Evolutionary conservation across 2,329 filamentous ascomycete species (phyloP), one percentile per base, ranked within the genome.

Genomic region (Penicillium sp.): DNA sequence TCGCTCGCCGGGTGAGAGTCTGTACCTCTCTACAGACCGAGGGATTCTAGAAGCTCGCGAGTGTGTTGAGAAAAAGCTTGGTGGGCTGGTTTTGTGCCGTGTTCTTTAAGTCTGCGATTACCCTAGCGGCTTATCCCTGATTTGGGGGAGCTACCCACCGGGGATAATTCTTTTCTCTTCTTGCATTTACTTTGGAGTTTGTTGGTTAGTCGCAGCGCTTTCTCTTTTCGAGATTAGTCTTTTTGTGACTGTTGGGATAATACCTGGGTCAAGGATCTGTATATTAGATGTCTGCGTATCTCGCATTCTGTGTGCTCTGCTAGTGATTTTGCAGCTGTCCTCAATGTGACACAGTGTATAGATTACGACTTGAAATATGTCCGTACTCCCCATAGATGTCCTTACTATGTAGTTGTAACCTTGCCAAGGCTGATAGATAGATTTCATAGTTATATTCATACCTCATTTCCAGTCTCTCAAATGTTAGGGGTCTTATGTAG

Each of bases 21-120:
- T 97, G 70, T 93, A 92, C 68, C 69, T 97, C 47, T 84, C 81
- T 14, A 96, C 91, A 17, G 87, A 91, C 67, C 76, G 80, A 61
- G 92, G 92, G 1, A 82, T 96, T 10, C 70, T 96, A 68, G 92
- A 97, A 78, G 81, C 85, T 26, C 81, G 92, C 64, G 91, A 96
- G 75, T 93, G 90, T 57, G 80, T 95, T 54, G 87, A 89, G 72
- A 86, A 85, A 78, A 88, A 86, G 76, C 78, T 91, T 19, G 92
- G 92, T n/a, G 92, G 92, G 0, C 73, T 91, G 74, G 79, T 91
- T 57, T 75, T 96, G 54, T 94, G 89, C 77, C 81, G 90, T 54
- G 86, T 89, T 43, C 73, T 77, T 65, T 82, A 72, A 70, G 37
- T 42, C 44, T 54, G 42, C 19, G 12, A 43, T 50, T 35, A 10